Evolutionary conservation across 306 rosid species (phyloP).

Genomic region (Pterocarpus santalinus): DNA sequence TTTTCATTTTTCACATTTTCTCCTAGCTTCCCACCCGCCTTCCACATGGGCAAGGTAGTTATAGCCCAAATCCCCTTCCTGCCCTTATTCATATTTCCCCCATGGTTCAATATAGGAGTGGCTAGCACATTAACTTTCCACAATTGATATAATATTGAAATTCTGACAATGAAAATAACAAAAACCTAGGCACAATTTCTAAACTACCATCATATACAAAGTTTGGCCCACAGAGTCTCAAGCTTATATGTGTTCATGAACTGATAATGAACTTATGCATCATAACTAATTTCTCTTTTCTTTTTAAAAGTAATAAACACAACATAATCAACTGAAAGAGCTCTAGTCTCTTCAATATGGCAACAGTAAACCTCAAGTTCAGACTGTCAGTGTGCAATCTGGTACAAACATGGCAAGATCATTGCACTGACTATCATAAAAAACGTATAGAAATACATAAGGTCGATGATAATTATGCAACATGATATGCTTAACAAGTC

Average conservation of each 20-base stretch:
- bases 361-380: not conserved
- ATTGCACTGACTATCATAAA: not conserved
- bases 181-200: too few species aligned
- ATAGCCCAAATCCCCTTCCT: too few species aligned
- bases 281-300: not conserved
- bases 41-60: too few species aligned
- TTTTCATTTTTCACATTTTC: too few species aligned
- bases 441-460: not conserved
- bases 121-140: too few species aligned
- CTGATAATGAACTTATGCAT: not conserved
- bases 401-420: not conserved
- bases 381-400: not conserved
- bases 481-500: not conserved
- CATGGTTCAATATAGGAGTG: too few species aligned
- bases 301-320: not conserved
- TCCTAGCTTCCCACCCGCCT: too few species aligned
- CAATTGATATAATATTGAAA: too few species aligned
- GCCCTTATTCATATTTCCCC: too few species aligned
- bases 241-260: not conserved
- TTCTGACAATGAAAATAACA: too few species aligned
- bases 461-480: not conserved
- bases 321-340: not conserved
- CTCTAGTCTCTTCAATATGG: not conserved
- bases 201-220: not conserved
- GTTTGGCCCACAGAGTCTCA: not conserved